Conservation (phyloP, 768 basidiomycete species). For the Agaricus subrufescens region DNA sequence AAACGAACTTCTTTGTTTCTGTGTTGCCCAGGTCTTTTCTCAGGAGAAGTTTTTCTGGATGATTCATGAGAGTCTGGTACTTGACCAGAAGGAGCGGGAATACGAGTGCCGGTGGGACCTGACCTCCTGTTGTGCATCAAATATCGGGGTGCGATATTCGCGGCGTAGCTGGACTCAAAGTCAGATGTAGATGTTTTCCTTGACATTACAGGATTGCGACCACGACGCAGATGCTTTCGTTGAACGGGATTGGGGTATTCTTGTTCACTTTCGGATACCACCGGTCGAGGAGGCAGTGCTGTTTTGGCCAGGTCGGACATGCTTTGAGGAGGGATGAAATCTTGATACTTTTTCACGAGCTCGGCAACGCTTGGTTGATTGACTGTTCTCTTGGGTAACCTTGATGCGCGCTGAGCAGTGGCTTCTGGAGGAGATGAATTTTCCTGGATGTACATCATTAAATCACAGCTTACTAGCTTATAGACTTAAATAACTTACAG, state of each 20-base stretch:
- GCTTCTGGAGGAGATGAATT: slow-evolving; percentile 4
- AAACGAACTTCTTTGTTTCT: slow-evolving; percentile 36
- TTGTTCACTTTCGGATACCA: slow-evolving; percentile 80
- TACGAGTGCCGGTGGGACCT: slow-evolving; percentile 37
- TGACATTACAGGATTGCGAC: slow-evolving; percentile 35
- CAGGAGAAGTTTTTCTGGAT: slow-evolving; percentile 69
- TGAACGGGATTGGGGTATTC: slow-evolving; percentile 43
- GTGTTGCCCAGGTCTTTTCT: slow-evolving; percentile 46
- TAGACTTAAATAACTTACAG: neutral
- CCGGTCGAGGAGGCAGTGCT: slow-evolving; percentile 53
- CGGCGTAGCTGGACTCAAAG: slow-evolving; percentile 88
- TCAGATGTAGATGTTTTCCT: slow-evolving; percentile 71
- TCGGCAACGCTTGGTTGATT: slow-evolving; percentile 75
- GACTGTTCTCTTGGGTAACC: slow-evolving; percentile 55
- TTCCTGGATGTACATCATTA: neutral
- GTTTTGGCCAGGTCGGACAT: slow-evolving; percentile 70
- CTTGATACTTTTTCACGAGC: slow-evolving; percentile 77
- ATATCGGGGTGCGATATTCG: slow-evolving; percentile 82
- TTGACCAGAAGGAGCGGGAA: slow-evolving; percentile 48
- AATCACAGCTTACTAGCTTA: neutral
- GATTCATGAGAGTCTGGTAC: slow-evolving; percentile 52
- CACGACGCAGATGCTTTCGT: slow-evolving; percentile 38
- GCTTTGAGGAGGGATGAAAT: slow-evolving; percentile 67
- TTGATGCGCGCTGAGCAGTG: slow-evolving; percentile 37
- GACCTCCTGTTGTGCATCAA: slow-evolving; percentile 51